Percentiles rank a stretch among this genome's conserved stretches.
Conservation (phyloP, 2,329 filamentous ascomycete species). For the Beauveria rudraprayagi region DNA sequence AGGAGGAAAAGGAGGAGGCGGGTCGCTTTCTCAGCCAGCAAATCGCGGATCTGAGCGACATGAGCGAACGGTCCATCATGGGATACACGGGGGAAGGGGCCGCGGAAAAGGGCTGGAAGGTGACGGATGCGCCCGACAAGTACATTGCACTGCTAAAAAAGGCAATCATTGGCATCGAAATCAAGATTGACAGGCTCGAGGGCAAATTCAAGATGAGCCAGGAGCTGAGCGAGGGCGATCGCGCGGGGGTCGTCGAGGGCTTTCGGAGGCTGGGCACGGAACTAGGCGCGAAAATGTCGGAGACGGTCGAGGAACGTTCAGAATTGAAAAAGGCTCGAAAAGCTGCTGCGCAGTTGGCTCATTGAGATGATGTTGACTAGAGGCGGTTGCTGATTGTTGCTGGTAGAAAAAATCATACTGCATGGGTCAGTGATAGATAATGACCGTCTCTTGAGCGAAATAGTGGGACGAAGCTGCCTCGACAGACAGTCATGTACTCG, state of each 20-base stretch:
- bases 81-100: conserved; percentile 30
- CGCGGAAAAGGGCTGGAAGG: conserved; percentile 40
- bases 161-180: conserved; percentile 53
- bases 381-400: too few relatives aligned
- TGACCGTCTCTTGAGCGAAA: too few relatives aligned
- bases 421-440: too few relatives aligned
- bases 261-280: conserved; percentile 30
- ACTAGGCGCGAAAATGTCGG: neutral
- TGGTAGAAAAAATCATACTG: neutral
- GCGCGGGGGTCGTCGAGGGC: conserved; percentile 48
- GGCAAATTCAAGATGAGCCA: conserved; percentile 64
- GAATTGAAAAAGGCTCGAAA: conserved; percentile 7
- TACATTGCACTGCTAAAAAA: conserved; percentile 52
- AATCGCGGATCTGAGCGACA: conserved; percentile 41
- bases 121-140: conserved; percentile 45
- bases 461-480: too few relatives aligned
- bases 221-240: conserved; percentile 44
- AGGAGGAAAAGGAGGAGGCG: conserved; percentile 36
- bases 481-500: too few relatives aligned
- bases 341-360: neutral
- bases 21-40: conserved; percentile 41
- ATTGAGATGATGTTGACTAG: neutral
- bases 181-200: conserved; percentile 44
- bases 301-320: conserved; percentile 2
- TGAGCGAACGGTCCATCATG: conserved; percentile 49